Evolutionary conservation across 2,329 filamentous ascomycete species (phyloP), one percentile per base, ranked within the genome.

Genomic region (Colletotrichum somersetense): DNA sequence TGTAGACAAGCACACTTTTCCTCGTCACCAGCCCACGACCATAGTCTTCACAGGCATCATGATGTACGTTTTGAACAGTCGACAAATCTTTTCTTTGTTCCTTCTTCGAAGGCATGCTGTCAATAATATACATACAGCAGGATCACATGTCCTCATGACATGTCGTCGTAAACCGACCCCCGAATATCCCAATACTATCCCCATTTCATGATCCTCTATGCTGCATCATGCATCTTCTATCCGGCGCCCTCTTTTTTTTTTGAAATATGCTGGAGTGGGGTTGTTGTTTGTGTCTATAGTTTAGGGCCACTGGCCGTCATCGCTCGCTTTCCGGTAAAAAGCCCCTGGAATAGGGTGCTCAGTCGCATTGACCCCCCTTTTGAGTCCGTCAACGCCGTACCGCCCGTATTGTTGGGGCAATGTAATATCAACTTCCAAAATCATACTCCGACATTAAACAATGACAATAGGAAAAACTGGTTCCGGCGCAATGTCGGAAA

Each of bases 111-210:
- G 42, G 52, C 30, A 61, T 71, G 57, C 58, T 74, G 73, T 55
- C 72, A 65, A 55, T 74, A 74, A 63, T 66, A 68, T 74, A 74
- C 71, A 74, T 63, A 67, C 72, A 74, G 72, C 71, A 62, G 67
- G 67, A 74, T 72, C 73, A 55, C 50, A 66, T 61, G 69, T 58
- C 70, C 61, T 67, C 65, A 44, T 69, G 69, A 52, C 67, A 73
- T 63, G 50, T 63, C 67, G 64, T 59, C 56, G 50, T 73, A 64
- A 63, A 56, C 67, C 69, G 56, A 66, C 62, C 63, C 58, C 50
- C 50, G 40, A 42, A 67, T 66, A 64, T 33, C 62, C 64, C 64
- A 58, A 42, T 56, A 61, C 59, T 30, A 16, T 62, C 42, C 52
- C 73, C 53, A 38, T 30, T 62, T 61, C 66, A 23, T 62, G 62